These are phyloP conservation scores for Pseudofabraea citricarpa DNA, from an alignment of 2,329 filamentous ascomycete genomes.

Conservation along the genomic window DNA sequence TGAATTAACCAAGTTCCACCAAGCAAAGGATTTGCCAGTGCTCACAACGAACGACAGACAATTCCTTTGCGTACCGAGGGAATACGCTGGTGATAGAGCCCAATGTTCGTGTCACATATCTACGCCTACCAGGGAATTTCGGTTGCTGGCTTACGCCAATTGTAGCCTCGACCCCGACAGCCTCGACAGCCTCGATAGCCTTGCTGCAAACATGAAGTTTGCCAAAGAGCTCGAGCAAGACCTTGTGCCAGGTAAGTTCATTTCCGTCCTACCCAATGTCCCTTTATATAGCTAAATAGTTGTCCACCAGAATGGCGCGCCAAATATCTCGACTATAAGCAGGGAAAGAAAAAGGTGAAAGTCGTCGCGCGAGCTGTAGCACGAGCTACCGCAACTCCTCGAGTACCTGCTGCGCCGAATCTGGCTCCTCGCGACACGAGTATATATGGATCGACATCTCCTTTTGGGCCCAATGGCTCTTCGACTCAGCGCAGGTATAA, in stretches of 20 bases:
- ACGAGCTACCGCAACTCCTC: conserved; percentile 38
- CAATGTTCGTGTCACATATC: no score
- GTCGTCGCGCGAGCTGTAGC: conserved; percentile 68
- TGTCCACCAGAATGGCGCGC: conserved; percentile 69
- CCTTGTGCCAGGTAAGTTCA: conserved; percentile 64
- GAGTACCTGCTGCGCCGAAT: neutral
- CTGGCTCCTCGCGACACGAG: neutral
- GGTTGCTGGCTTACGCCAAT: no score
- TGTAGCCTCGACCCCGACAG: no score
- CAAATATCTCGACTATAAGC: conserved; percentile 92
- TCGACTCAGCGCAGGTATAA: conserved; percentile 2
- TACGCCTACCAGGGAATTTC: no score
- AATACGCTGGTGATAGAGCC: no score
- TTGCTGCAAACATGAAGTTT: conserved; percentile 56
- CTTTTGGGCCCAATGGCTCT: conserved; percentile 6
- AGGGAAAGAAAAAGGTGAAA: conserved; percentile 89
- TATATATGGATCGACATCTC: conserved; percentile 12
- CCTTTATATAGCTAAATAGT: neutral
- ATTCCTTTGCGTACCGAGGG: no score
- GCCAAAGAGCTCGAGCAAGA: conserved; percentile 77
- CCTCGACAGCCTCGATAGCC: no score
- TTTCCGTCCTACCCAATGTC: neutral
- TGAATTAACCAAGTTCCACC: no score
- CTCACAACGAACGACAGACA: no score
- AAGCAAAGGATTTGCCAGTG: no score